Conservation (phyloP, 2,329 filamentous ascomycete genomes). For the Fulvia fulva region DNA sequence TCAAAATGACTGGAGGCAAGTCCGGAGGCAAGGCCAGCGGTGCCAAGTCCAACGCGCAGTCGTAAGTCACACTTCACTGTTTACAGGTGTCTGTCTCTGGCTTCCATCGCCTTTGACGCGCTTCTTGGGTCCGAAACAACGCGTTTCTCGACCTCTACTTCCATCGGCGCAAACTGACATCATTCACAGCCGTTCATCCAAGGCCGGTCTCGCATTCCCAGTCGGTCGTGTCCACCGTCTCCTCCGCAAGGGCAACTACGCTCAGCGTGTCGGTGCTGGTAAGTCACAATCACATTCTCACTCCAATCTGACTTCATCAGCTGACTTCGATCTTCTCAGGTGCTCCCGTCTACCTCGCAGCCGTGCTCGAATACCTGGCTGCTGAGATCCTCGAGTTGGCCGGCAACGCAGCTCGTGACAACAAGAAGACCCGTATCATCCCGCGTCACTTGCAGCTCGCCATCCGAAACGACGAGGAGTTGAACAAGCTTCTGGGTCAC, state of each 20-base stretch:
- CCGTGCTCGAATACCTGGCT: constrained; percentile 95
- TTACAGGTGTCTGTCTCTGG: constrained; percentile 5
- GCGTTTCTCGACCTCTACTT: constrained; percentile 23
- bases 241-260: constrained; percentile 98
- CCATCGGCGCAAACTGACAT: constrained; percentile 41
- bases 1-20: constrained; percentile 99
- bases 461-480: constrained; percentile 93
- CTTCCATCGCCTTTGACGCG: constrained; percentile 39
- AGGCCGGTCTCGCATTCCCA: constrained; percentile 98
- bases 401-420: constrained; percentile 97
- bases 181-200: constrained; percentile 79
- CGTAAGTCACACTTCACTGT: constrained; percentile 61
- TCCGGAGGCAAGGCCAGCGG: constrained; percentile 99
- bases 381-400: constrained; percentile 97
- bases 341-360: constrained; percentile 68
- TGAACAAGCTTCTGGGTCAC: constrained; percentile 97
- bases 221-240: constrained; percentile 99
- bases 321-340: constrained; percentile 17
- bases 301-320: constrained; percentile 11
- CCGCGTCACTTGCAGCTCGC: constrained; percentile 96
- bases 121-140: constrained; percentile 34
- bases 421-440: constrained; percentile 99
- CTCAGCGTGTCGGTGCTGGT: constrained; percentile 97
- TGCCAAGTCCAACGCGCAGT: constrained; percentile 94
- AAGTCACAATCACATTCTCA: constrained; percentile 31